Conservation (phyloP, 2,329 filamentous ascomycete species). For the Colletotrichum incanum region DNA sequence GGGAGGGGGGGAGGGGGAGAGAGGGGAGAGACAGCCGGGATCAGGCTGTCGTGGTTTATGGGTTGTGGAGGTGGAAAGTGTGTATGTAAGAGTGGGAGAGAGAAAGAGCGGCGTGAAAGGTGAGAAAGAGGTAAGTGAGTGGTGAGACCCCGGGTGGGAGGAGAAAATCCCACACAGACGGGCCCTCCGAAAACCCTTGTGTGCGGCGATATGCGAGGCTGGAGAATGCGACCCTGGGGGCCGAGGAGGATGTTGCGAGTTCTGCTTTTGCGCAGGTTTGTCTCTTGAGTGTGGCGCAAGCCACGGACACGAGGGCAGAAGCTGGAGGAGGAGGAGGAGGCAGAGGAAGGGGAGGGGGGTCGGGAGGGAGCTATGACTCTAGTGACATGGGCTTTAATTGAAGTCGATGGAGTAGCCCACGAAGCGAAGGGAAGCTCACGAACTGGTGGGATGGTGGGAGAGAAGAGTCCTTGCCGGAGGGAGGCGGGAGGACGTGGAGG, state of each 20-base stretch:
- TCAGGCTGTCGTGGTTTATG: neutral
- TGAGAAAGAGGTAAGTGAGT: slow-evolving; percentile 4
- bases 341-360: neutral
- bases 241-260: neutral
- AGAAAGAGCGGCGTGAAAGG: neutral
- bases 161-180: slow-evolving; percentile 22
- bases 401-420: neutral
- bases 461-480: neutral
- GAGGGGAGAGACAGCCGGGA: slow-evolving; percentile 1
- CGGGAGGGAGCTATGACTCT: neutral
- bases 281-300: neutral
- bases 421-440: slow-evolving; percentile 13
- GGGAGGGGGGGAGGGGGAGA: neutral
- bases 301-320: neutral
- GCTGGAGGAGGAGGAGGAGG: neutral
- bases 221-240: slow-evolving; percentile 22
- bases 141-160: slow-evolving; percentile 10
- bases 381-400: slow-evolving; percentile 19
- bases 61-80: slow-evolving; percentile 6
- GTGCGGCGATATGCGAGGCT: slow-evolving; percentile 21
- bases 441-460: slow-evolving; percentile 10
- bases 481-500: neutral
- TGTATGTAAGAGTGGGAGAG: neutral
- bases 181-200: slow-evolving; percentile 14
- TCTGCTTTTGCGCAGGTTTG: neutral